phyloP scores from a whole-genome alignment of 2,329 filamentous ascomycete genomes.

The Arachnopeziza araneosa region DNA sequence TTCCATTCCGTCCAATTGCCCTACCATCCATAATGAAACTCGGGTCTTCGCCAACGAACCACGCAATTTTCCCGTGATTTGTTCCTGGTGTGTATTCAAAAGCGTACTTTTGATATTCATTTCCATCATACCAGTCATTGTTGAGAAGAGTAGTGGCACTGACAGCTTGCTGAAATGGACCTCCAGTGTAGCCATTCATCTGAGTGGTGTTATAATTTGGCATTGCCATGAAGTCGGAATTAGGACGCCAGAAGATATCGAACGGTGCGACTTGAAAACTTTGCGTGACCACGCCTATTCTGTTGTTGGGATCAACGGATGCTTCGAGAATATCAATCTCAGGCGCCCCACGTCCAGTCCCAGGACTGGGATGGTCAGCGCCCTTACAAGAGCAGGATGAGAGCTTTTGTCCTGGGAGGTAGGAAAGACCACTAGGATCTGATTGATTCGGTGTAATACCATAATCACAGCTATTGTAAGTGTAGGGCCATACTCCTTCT shows the following conservation, averaged over 20 bases:
- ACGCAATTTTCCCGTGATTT: slow-evolving; percentile 38
- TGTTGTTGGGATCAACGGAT: slow-evolving; percentile 34
- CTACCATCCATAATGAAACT: slow-evolving; percentile 47
- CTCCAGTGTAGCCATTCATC: slow-evolving; percentile 48
- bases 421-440: slow-evolving; percentile 57
- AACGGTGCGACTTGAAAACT: slow-evolving; percentile 35
- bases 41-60: slow-evolving; percentile 46
- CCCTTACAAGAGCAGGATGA: slow-evolving; percentile 59
- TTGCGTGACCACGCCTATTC: slow-evolving; percentile 34
- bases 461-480: slow-evolving; percentile 48
- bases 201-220: slow-evolving; percentile 42
- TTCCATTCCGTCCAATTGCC: slow-evolving; percentile 48
- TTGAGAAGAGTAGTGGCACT: slow-evolving; percentile 50
- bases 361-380: slow-evolving; percentile 59
- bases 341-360: slow-evolving; percentile 58
- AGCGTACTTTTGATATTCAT: slow-evolving; percentile 48
- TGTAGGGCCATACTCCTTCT: slow-evolving; percentile 50
- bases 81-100: slow-evolving; percentile 49
- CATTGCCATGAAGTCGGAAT: slow-evolving; percentile 46
- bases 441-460: slow-evolving; percentile 69
- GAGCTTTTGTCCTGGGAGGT: slow-evolving; percentile 61
- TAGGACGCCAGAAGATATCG: slow-evolving; percentile 43
- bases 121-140: slow-evolving; percentile 49
- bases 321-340: slow-evolving; percentile 69
- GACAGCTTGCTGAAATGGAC: slow-evolving; percentile 50